A percentile compares a stretch with the other conserved stretches of the same genome.
Evolutionary conservation across 2,329 filamentous ascomycete species (phyloP).

Genomic region (Xylaria digitata): DNA sequence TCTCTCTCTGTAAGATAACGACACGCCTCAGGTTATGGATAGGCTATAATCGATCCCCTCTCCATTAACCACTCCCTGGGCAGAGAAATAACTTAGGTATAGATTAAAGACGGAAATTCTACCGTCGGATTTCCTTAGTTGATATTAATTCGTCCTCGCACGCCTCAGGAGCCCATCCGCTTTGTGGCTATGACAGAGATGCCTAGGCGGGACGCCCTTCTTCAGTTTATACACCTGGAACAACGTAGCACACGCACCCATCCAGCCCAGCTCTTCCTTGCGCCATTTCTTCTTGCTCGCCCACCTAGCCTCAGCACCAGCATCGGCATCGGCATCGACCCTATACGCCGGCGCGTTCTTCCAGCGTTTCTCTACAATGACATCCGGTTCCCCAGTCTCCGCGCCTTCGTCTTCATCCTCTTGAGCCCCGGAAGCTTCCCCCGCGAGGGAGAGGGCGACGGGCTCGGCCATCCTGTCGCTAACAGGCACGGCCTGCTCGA

Average conservation of each 20-base stretch:
- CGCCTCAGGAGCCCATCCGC: constrained; percentile 23
- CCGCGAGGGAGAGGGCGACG: constrained; percentile 9
- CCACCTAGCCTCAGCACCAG: not conserved
- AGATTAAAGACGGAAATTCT: not conserved
- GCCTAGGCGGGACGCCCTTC: constrained; percentile 41
- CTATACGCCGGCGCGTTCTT: not conserved
- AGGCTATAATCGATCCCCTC: not conserved
- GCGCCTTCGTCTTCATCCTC: constrained; percentile 4
- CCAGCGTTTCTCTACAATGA: constrained; percentile 30
- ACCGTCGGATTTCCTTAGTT: not conserved
- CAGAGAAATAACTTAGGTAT: not conserved
- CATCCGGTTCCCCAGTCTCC: constrained; percentile 21
- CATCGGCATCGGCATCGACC: not conserved
- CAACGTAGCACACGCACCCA: constrained; percentile 58
- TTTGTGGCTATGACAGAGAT: constrained; percentile 6
- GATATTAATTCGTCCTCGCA: constrained; percentile 31
- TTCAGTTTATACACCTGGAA: constrained; percentile 50
- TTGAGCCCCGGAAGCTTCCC: not conserved
- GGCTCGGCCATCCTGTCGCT: constrained; percentile 35
- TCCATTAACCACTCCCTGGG: not conserved
- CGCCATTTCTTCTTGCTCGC: constrained; percentile 54
- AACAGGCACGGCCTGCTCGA: constrained; percentile 40
- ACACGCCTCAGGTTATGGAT: not conserved
- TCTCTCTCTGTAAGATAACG: not conserved
- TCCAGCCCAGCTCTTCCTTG: constrained; percentile 59